Evolutionary conservation across 192 early-diverging fungal genomes (phyloP), one percentile per base, ranked within the genome.

Genomic region (Rhizoclosmatium globosum): DNA sequence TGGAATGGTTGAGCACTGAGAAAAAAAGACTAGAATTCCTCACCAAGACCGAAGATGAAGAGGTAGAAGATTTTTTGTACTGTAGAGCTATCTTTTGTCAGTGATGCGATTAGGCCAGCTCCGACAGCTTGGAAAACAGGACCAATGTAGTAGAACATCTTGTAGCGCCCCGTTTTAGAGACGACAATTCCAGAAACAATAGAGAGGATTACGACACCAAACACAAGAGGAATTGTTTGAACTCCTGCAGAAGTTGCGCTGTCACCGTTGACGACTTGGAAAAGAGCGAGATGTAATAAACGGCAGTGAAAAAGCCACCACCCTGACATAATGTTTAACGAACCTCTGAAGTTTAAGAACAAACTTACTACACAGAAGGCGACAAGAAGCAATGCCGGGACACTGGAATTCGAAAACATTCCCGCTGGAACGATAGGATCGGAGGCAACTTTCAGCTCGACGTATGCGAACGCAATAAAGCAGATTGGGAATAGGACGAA

Each of bases 21-120:
- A n/a, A n/a, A n/a, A n/a, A n/a, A n/a, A n/a, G n/a, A n/a, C n/a
- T n/a, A n/a, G n/a, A n/a, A n/a, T n/a, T n/a, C n/a, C n/a, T n/a
- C n/a, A n/a, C n/a, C n/a, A n/a, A n/a, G n/a, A 4, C 93, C 94
- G 60, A 87, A 68, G 66, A 94, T 82, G 21, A 94, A 81, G 75
- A 94, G 79, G 47, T 85, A 87, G 13, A 89, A 84, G 39, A 90
- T 87, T 48, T 90, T 88, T n/a, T 85, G 21, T 3, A 77, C 83
- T 48, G 82, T 67, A 39, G 81, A 81, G 1, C 89, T 85, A 4
- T 84, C 31, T 47, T 72, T 81, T 69, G 89, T 85, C 48, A 93
- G 82, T 6, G 89, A 74, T 43, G 87, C 83, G 21, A 91, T 78
- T n/a, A 96, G 87, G 46, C 87, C 91, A 43, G 82, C 73, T 13